phyloP scores from a whole-genome alignment of 305 asterid genomes.

The Ajuga reptans region DNA sequence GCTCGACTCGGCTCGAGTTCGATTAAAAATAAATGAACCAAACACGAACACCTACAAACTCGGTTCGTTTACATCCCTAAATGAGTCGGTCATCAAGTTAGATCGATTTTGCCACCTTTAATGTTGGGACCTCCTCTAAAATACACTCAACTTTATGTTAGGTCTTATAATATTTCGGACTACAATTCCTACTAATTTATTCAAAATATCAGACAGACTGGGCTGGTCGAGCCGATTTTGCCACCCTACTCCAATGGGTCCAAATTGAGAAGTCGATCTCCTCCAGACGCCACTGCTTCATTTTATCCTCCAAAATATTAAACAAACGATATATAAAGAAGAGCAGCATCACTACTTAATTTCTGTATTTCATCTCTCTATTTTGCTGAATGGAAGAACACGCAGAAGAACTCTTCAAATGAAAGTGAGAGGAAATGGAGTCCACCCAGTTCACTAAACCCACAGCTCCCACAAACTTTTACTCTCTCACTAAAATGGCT shows the following conservation, averaged over 20 bases:
- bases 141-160: too few species aligned
- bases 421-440: constrained; percentile 32
- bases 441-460: constrained; percentile 30
- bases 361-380: background rate
- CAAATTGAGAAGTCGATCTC: constrained; percentile 26
- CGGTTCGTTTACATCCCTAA: too few species aligned
- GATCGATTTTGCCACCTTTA: too few species aligned
- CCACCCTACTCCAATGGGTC: constrained; percentile 1
- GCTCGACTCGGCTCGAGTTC: too few species aligned
- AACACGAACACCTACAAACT: too few species aligned
- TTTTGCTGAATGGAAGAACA: constrained; percentile 20
- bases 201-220: too few species aligned
- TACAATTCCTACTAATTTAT: too few species aligned
- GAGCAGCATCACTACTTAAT: background rate
- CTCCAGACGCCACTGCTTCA: constrained; percentile 23
- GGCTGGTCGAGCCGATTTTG: too few species aligned
- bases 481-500: constrained; percentile 45
- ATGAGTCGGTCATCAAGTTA: too few species aligned
- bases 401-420: background rate
- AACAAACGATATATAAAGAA: background rate
- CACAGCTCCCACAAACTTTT: constrained; percentile 23
- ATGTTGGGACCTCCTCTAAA: too few species aligned
- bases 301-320: constrained; percentile 23
- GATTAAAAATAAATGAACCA: too few species aligned
- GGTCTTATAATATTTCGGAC: too few species aligned